Conservation (phyloP, 768 basidiomycete species). For the Tremella fuciformis region DNA sequence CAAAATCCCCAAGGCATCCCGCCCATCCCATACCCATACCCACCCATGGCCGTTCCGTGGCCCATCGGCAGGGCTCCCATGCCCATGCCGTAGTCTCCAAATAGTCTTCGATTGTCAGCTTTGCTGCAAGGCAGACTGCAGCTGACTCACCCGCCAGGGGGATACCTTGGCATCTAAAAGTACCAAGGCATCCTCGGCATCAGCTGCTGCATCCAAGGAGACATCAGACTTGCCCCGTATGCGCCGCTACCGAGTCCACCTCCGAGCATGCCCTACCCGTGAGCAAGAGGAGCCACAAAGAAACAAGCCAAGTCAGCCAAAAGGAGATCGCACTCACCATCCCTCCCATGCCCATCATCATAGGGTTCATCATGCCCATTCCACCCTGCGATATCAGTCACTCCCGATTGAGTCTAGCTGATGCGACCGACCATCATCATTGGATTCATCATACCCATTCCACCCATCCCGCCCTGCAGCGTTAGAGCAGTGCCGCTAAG, state of each 20-base stretch:
- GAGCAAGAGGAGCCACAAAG: too few species aligned
- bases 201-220: conserved; percentile 38
- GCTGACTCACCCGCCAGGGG: conserved; percentile 44
- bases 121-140: not conserved
- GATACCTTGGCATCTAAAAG: conserved; percentile 49
- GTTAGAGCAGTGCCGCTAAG: conserved; percentile 4
- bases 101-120: conserved; percentile 20
- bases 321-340: conserved; percentile 12
- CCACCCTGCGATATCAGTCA: conserved; percentile 21
- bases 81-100: conserved; percentile 45
- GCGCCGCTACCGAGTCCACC: conserved; percentile 45
- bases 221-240: conserved; percentile 40
- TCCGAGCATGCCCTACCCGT: conserved; percentile 39
- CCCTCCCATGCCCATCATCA: conserved; percentile 52
- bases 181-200: conserved; percentile 42
- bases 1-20: conserved; percentile 30
- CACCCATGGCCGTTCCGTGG: conserved; percentile 38
- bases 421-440: conserved; percentile 20
- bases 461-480: conserved; percentile 33
- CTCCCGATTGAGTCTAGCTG: not conserved
- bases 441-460: conserved; percentile 27
- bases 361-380: conserved; percentile 56
- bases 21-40: conserved; percentile 42
- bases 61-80: conserved; percentile 46
- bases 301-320: not conserved